Evolutionary conservation across 1,284 basidiomycete genomes (phyloP).

Genomic region (Puccinia triticina): DNA sequence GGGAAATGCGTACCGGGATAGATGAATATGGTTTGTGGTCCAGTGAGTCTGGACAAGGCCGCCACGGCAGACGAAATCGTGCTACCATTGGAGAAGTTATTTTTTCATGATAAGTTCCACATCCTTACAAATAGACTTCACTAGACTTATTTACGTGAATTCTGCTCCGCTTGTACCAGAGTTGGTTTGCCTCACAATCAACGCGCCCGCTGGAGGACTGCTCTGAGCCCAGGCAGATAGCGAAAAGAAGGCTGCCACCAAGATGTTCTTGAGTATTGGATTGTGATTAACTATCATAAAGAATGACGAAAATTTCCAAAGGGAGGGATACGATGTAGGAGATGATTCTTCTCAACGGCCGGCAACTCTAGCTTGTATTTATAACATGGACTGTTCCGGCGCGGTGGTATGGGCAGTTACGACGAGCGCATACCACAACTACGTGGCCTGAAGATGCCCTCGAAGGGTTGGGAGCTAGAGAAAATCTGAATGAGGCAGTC

Average conservation of each 20-base stretch:
- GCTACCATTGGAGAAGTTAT: not conserved
- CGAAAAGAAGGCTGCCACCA: not conserved
- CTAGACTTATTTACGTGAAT: not conserved
- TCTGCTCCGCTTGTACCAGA: not conserved
- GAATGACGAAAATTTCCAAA: not conserved
- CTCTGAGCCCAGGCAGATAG: conserved; percentile 7
- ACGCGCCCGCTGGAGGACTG: conserved; percentile 14
- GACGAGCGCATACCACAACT: not conserved
- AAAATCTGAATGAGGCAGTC: too few species aligned
- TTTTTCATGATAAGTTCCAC: not conserved
- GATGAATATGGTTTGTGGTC: conserved; percentile 8
- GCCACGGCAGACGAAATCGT: conserved; percentile 17
- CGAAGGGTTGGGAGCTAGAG: too few species aligned
- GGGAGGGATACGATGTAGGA: not conserved
- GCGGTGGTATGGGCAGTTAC: not conserved
- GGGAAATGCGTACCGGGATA: conserved; percentile 27
- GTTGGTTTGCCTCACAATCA: conserved; percentile 22
- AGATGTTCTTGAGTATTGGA: not conserved
- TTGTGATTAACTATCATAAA: not conserved
- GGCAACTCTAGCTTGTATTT: not conserved
- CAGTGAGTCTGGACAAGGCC: not conserved
- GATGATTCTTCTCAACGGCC: not conserved
- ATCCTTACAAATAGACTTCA: too few species aligned
- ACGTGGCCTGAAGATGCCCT: too few species aligned
- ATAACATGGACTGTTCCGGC: not conserved